phyloP scores from a whole-genome alignment of 2,329 filamentous ascomycete species.

The Penicillium sp. region DNA sequence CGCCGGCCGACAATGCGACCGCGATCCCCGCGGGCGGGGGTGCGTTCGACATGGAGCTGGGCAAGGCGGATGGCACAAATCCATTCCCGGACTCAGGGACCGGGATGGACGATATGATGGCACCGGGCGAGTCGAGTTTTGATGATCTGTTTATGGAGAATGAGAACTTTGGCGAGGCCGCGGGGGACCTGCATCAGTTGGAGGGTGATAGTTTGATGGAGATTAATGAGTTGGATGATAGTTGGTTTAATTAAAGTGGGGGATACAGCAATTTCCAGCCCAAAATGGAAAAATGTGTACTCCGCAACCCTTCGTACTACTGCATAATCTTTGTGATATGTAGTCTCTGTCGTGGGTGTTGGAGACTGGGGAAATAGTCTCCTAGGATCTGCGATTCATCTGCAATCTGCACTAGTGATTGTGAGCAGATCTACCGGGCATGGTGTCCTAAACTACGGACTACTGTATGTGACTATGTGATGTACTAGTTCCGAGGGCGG shows the following conservation, averaged over 20 bases:
- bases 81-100: slow-evolving; percentile 32
- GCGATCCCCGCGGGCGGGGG: slow-evolving; percentile 40
- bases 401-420: slow-evolving; percentile 18
- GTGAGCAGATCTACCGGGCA: background rate
- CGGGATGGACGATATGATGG: slow-evolving; percentile 44
- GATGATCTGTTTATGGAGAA: slow-evolving; percentile 53
- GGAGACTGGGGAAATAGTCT: slow-evolving; percentile 10
- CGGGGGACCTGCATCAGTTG: slow-evolving; percentile 42
- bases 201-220: slow-evolving; percentile 47
- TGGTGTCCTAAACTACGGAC: background rate
- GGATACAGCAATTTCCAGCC: no score
- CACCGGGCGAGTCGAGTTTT: slow-evolving; percentile 52
- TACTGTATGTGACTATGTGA: background rate
- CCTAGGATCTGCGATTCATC: slow-evolving; percentile 22
- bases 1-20: slow-evolving; percentile 32
- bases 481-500: no score
- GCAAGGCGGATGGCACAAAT: slow-evolving; percentile 32
- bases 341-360: background rate
- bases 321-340: background rate
- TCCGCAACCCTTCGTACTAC: background rate
- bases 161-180: slow-evolving; percentile 44
- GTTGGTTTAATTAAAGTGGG: slow-evolving; percentile 45
- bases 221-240: slow-evolving; percentile 49
- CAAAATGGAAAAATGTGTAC: background rate
- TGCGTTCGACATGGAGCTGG: slow-evolving; percentile 47